Evolutionary conservation across 177 flowering plant species (phyloP).

Genomic region (Telopea speciosissima): DNA sequence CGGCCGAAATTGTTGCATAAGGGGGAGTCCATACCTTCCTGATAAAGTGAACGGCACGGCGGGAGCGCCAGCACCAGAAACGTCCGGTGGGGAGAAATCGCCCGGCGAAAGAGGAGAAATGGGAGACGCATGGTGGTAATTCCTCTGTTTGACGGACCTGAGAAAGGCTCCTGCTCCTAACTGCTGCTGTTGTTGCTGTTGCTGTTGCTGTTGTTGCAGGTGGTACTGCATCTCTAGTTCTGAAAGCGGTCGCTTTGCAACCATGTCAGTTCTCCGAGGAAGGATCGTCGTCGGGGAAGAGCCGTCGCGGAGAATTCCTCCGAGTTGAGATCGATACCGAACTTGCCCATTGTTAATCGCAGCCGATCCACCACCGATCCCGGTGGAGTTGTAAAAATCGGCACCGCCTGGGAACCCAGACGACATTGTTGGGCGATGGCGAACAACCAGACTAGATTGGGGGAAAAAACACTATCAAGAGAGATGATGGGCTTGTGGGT

Average conservation of each 20-base stretch:
- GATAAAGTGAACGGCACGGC: not conserved
- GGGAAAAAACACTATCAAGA: not conserved
- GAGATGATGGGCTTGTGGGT: not conserved
- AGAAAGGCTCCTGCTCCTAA: conserved; percentile 17
- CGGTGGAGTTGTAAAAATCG: conserved; percentile 38
- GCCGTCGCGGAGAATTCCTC: conserved; percentile 35
- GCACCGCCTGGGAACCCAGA: conserved; percentile 54
- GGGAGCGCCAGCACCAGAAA: not conserved
- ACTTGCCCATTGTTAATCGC: conserved; percentile 21
- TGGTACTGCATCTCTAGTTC: conserved; percentile 38
- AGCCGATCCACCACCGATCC: conserved; percentile 27
- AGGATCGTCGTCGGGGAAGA: conserved; percentile 27
- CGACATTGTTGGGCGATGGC: conserved; percentile 35
- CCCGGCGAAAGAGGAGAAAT: conserved; percentile 50
- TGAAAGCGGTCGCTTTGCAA: conserved; percentile 48
- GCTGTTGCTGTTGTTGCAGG: not conserved
- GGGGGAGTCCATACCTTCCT: conserved; percentile 22
- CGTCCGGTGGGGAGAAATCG: conserved; percentile 28
- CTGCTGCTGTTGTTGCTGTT: conserved; percentile 12
- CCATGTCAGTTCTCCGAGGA: conserved; percentile 19
- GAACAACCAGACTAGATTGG: not conserved
- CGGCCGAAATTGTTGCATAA: conserved; percentile 29
- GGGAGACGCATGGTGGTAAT: conserved; percentile 38
- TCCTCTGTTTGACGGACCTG: conserved; percentile 61
- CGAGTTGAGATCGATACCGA: conserved; percentile 31